Evolutionary conservation across 1,284 basidiomycete species (phyloP).

Genomic region (Cutaneotrichosporon sp.): DNA sequence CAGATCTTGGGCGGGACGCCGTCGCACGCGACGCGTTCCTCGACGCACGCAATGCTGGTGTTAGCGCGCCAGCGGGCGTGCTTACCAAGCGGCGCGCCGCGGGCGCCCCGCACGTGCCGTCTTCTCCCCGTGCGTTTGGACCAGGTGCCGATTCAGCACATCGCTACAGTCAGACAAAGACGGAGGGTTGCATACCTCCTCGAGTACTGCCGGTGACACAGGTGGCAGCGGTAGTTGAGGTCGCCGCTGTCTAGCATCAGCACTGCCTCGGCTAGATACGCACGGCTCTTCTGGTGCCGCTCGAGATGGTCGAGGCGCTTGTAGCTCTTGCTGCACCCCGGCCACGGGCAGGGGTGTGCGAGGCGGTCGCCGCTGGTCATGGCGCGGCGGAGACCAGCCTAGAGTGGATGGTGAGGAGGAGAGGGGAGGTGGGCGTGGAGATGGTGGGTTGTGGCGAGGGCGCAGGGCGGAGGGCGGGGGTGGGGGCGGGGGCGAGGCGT

Average conservation of each 20-base stretch:
- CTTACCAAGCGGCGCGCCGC: constrained; percentile 26
- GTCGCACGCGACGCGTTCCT: constrained; percentile 18
- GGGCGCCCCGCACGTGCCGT: constrained; percentile 24
- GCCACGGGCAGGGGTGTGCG: constrained; percentile 23
- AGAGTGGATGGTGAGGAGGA: neutral
- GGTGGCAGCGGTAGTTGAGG: constrained; percentile 24
- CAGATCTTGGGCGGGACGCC: constrained; percentile 23
- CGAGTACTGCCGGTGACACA: constrained; percentile 25
- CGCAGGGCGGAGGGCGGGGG: no score
- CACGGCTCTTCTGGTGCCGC: constrained; percentile 28
- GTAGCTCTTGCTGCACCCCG: constrained; percentile 27
- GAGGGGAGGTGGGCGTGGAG: constrained; percentile 1
- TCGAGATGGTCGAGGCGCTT: constrained; percentile 26
- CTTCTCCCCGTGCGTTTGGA: constrained; percentile 23
- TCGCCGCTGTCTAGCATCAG: constrained; percentile 23
- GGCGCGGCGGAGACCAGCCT: neutral
- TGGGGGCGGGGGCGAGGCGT: no score
- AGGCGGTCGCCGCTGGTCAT: constrained; percentile 1
- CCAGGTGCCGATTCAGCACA: constrained; percentile 29
- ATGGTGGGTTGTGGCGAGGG: neutral
- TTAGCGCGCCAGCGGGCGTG: neutral
- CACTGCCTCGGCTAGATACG: neutral
- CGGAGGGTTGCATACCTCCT: constrained; percentile 17
- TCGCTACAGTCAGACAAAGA: constrained; percentile 20
- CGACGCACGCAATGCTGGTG: constrained; percentile 19